Percentiles rank a stretch among this genome's conserved stretches.
Conservation (phyloP, 768 basidiomycete species). For the Psilocybe tampanensis region DNA sequence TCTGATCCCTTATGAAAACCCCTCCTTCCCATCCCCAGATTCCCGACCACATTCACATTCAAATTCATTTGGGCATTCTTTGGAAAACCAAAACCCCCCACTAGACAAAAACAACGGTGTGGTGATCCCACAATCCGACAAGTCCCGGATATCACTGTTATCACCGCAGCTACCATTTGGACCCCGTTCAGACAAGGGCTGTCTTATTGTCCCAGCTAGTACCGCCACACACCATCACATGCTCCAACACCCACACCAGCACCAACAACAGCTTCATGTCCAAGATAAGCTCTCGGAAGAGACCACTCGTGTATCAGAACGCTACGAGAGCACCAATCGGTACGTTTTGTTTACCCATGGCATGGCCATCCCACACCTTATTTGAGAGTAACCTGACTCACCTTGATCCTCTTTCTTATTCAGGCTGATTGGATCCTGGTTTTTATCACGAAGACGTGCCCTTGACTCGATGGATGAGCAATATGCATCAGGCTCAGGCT, state of each 20-base stretch:
- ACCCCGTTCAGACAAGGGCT: not conserved
- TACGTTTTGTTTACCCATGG: slow-evolving; percentile 25
- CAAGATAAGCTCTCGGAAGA: slow-evolving; percentile 32
- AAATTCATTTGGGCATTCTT: no score
- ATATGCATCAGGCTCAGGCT: slow-evolving; percentile 7
- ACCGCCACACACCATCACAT: not conserved
- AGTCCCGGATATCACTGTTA: not conserved
- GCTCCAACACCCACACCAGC: not conserved
- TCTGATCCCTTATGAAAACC: no score
- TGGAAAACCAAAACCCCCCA: not conserved
- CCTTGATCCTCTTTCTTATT: not conserved
- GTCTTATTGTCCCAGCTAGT: not conserved
- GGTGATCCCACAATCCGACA: not conserved
- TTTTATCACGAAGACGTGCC: slow-evolving; percentile 59
- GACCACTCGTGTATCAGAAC: slow-evolving; percentile 49
- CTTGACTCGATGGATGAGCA: slow-evolving; percentile 18
- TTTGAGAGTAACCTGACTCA: slow-evolving; percentile 30
- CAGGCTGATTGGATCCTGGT: slow-evolving; percentile 65
- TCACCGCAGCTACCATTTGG: not conserved
- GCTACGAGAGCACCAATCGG: slow-evolving; percentile 69
- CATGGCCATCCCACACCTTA: not conserved
- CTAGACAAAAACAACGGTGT: not conserved
- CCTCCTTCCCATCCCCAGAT: not conserved
- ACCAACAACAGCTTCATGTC: no score
- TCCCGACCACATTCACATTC: not conserved